Evolutionary conservation across 768 basidiomycete species (phyloP).

Genomic region (Leccinellum albellum): DNA sequence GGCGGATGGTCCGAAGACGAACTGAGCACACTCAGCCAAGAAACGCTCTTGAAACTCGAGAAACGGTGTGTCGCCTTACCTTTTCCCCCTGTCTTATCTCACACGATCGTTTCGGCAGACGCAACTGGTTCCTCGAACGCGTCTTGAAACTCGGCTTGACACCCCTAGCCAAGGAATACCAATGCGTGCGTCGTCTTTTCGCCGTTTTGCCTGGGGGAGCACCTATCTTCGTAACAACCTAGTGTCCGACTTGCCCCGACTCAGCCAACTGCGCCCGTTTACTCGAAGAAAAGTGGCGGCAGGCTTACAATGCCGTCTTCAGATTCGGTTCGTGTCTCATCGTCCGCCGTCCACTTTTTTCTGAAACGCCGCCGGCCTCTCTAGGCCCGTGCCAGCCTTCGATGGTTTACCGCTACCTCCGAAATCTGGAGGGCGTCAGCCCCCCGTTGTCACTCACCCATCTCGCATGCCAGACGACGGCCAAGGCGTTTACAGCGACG

Average conservation of each 20-base stretch:
- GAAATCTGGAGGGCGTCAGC: constrained; percentile 86
- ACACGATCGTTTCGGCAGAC: constrained; percentile 38
- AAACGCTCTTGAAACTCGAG: constrained; percentile 85
- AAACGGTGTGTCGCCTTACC: constrained; percentile 51
- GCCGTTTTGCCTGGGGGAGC: background rate
- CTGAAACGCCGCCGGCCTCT: background rate
- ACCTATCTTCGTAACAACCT: constrained; percentile 1
- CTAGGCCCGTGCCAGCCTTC: constrained; percentile 82
- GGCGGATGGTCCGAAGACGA: constrained; percentile 82
- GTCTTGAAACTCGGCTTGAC: constrained; percentile 88
- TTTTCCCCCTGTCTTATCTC: background rate
- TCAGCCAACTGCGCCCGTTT: constrained; percentile 71
- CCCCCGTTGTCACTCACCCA: constrained; percentile 85
- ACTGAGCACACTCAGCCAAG: constrained; percentile 73
- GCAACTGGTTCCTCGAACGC: constrained; percentile 94
- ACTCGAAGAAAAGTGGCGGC: constrained; percentile 91
- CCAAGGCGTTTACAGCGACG: constrained; percentile 84
- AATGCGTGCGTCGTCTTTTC: constrained; percentile 62
- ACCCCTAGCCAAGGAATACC: constrained; percentile 88
- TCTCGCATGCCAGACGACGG: constrained; percentile 83
- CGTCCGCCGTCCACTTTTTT: background rate
- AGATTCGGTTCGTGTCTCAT: constrained; percentile 58
- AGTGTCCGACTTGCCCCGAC: constrained; percentile 88
- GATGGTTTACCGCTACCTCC: constrained; percentile 89
- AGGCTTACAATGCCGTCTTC: constrained; percentile 82